A percentile compares a stretch with the other conserved stretches of the same genome.
These are phyloP conservation scores for Oligophagozyma castellii DNA, from an alignment of 1,139 yeast species.

Conservation along the genomic window DNA sequence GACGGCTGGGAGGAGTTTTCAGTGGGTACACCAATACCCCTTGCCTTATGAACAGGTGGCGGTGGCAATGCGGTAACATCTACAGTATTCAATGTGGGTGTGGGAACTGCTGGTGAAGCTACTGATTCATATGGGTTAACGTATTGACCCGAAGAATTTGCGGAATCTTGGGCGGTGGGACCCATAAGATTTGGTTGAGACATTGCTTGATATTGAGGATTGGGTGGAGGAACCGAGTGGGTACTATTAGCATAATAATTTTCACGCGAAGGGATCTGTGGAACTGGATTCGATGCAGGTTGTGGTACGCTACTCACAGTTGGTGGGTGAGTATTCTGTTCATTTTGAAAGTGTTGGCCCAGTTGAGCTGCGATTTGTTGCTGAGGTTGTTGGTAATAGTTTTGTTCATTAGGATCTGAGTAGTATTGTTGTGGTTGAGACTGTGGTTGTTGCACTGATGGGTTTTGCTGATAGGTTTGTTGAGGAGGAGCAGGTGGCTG, in stretches of 20 bases:
- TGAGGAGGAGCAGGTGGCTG: neutral
- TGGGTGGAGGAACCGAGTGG: no score
- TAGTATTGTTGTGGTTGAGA: conserved; percentile 3
- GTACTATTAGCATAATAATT: no score
- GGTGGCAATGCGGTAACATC: conserved; percentile 15
- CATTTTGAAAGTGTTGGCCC: no score
- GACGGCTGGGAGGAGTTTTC: neutral
- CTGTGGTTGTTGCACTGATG: conserved; percentile 2
- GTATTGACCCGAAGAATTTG: no score
- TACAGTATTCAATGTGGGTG: conserved; percentile 5
- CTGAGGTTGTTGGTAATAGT: conserved; percentile 3
- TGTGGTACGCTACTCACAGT: neutral
- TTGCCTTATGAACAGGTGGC: conserved; percentile 20
- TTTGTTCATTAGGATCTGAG: conserved; percentile 1
- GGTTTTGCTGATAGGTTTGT: neutral
- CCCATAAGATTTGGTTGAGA: no score
- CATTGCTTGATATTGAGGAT: no score
- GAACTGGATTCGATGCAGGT: neutral
- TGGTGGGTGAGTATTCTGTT: no score
- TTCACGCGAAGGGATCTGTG: conserved; percentile 3
- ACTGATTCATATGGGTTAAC: conserved; percentile 16
- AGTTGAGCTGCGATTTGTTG: no score
- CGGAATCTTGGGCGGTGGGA: no score
- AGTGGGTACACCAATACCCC: conserved; percentile 4
- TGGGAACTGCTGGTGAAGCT: conserved; percentile 8